Base-by-base conservation (phyloP, 768 basidiomycete genomes). In the Rossbeevera mucosa region DNA sequence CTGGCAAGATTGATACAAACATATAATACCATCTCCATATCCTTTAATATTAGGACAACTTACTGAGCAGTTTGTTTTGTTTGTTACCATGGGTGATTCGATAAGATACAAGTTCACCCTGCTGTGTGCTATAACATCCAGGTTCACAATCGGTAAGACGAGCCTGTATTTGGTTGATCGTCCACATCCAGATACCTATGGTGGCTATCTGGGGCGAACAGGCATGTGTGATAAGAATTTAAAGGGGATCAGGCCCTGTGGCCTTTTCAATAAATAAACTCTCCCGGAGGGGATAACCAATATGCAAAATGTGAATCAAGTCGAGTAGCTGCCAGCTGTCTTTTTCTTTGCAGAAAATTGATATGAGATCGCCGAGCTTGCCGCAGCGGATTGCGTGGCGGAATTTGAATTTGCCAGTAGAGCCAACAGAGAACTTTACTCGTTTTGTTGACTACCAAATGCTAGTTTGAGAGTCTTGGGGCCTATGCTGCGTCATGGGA, bases 101-200 rank as follows among this genome's bases (percentile, higher is more conserved):
- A 56, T 49, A 40, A 50, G 52, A 22, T 42, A 38, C 41, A 31
- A 14, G 41, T 24, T 26, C 44, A 26, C 47, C 33, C 45, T 25
- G 18, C 44, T 26, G 8, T 28, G 29, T 21, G 24, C 38, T 20
- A 18, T 26, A 25, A 36, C 21, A 13, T 46, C 14, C 7, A 21
- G 20, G 28, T 29, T 28, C 24, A 29, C 26, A 16, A 11, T 36
- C 16, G n/a, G 14, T 42, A 22, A 20, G 14, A 31, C 3, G 26
- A 33, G 50, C 36, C 36, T 18, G 44, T 40, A 44, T 28, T 28
- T 2, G 28, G 24, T 31, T 22, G 26, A 28, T 26, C 47, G 38
- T 25, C 29, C 16, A 22, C 21, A 7, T 21, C 22, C 24, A 20
- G 18, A 22, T 43, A 14, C 12, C 12, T 46, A 42, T 44, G 53